These are phyloP conservation scores for Hyaloperonospora arabidopsidis DNA, from an alignment of 352 stramenopile species.

Conservation along the genomic window DNA sequence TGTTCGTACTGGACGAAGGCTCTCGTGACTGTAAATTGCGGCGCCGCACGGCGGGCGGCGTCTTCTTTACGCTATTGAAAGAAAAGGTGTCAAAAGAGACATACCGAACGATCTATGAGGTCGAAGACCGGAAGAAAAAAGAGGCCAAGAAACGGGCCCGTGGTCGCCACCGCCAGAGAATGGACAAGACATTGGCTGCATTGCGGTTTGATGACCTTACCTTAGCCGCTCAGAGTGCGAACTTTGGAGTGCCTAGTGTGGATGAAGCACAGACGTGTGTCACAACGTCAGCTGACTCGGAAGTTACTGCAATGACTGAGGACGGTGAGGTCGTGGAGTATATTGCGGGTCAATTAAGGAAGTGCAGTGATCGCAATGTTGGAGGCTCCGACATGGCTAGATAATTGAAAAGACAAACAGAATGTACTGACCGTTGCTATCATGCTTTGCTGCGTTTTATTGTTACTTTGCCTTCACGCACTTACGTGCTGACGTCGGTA, in stretches of 20 bases:
- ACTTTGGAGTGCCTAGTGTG: background rate
- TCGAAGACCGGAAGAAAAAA: constrained; percentile 72
- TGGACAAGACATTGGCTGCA: constrained; percentile 54
- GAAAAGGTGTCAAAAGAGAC: constrained; percentile 52
- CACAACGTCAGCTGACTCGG: constrained; percentile 3
- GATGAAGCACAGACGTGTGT: constrained; percentile 1
- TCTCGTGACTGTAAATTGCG: constrained; percentile 40
- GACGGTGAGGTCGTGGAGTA: constrained; percentile 33
- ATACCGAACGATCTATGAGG: constrained; percentile 69
- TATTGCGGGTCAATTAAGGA: constrained; percentile 22
- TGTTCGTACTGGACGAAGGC: constrained; percentile 36
- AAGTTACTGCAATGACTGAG: constrained; percentile 11
- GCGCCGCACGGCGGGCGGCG: constrained; percentile 58
- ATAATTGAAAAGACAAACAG: too few relatives aligned
- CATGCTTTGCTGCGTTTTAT: too few relatives aligned
- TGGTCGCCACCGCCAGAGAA: constrained; percentile 40
- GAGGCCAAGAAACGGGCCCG: constrained; percentile 51
- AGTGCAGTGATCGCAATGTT: background rate
- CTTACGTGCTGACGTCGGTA: too few relatives aligned
- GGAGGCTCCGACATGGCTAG: too few relatives aligned
- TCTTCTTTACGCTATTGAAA: constrained; percentile 64
- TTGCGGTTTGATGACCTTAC: constrained; percentile 49
- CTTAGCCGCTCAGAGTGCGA: constrained; percentile 14
- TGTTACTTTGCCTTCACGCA: too few relatives aligned
- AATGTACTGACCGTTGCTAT: too few relatives aligned